These are phyloP conservation scores for Myxozyma nipponensis DNA, from an alignment of 805 yeast species.

Conservation along the genomic window DNA sequence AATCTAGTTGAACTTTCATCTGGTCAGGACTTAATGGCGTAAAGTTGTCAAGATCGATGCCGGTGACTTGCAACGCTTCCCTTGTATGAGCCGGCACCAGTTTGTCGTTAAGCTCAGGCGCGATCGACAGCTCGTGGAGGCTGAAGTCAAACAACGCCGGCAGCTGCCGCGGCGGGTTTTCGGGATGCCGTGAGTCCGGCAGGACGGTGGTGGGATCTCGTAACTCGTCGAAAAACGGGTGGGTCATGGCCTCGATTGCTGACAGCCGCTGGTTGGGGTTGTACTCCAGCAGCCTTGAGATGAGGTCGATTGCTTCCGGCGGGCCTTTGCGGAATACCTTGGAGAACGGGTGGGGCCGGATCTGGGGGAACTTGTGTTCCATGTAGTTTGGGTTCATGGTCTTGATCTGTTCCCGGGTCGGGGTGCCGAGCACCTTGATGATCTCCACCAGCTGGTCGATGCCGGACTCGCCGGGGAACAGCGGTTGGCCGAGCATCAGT, in stretches of 20 bases:
- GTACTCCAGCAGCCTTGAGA: constrained; percentile 78
- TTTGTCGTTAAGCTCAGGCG: constrained; percentile 41
- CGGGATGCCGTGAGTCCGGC: constrained; percentile 52
- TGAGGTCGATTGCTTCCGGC: constrained; percentile 78
- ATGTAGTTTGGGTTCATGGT: constrained; percentile 96
- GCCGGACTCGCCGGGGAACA: constrained; percentile 97
- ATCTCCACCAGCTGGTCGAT: constrained; percentile 96
- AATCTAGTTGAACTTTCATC: constrained; percentile 24
- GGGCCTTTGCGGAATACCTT: constrained; percentile 75
- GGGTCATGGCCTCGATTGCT: constrained; percentile 79
- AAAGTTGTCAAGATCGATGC: constrained; percentile 51
- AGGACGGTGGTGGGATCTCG: constrained; percentile 48
- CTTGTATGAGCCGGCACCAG: constrained; percentile 42
- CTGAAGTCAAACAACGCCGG: constrained; percentile 79
- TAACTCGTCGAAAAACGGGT: constrained; percentile 84
- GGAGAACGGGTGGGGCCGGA: constrained; percentile 50
- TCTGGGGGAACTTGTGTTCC: constrained; percentile 89
- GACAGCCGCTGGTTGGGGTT: constrained; percentile 81
- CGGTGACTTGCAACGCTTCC: constrained; percentile 43
- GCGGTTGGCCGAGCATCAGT: constrained; percentile 87
- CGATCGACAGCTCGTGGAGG: constrained; percentile 48
- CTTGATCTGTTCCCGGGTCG: constrained; percentile 83
- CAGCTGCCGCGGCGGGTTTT: constrained; percentile 66
- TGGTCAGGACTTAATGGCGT: constrained; percentile 46
- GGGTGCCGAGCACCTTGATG: constrained; percentile 93